phyloP scores from a whole-genome alignment of 192 early-diverging fungal genomes.

The Linnemannia zychae region DNA sequence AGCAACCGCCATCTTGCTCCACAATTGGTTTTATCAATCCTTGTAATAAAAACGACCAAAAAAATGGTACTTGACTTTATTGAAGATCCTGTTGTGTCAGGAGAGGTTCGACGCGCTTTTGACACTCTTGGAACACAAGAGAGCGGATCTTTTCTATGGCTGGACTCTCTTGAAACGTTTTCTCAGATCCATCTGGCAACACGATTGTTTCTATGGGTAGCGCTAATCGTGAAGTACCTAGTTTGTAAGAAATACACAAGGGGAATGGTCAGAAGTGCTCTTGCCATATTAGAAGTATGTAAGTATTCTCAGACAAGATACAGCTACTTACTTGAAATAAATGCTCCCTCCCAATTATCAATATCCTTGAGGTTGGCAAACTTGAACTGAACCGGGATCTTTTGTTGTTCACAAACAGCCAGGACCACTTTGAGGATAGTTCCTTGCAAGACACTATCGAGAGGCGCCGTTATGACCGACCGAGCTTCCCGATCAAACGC shows the following conservation, averaged over 20 bases:
- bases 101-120: slow-evolving; percentile 1
- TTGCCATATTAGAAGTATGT: not conserved
- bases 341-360: slow-evolving; percentile 70
- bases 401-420: slow-evolving; percentile 62
- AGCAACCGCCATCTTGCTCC: not conserved
- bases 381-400: slow-evolving; percentile 62
- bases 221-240: slow-evolving; percentile 65
- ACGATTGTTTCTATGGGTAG: slow-evolving; percentile 61
- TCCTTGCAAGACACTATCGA: slow-evolving; percentile 67
- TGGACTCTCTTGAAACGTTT: slow-evolving; percentile 11
- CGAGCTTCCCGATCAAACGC: slow-evolving; percentile 44
- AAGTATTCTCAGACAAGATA: not conserved
- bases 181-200: slow-evolving; percentile 46
- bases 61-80: not conserved
- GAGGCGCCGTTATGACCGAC: slow-evolving; percentile 62
- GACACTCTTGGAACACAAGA: slow-evolving; percentile 36
- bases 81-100: not conserved
- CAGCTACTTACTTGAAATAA: slow-evolving; percentile 69
- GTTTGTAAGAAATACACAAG: not conserved
- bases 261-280: not conserved
- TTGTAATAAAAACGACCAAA: not conserved
- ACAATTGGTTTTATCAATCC: too few relatives aligned
- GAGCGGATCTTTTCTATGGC: slow-evolving; percentile 17
- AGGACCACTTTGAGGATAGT: slow-evolving; percentile 73
- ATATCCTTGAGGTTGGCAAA: slow-evolving; percentile 66